Evolutionary conservation across 495 filamentous ascomycete genomes (phyloP).

Genomic region (Ascobolus immersus): DNA sequence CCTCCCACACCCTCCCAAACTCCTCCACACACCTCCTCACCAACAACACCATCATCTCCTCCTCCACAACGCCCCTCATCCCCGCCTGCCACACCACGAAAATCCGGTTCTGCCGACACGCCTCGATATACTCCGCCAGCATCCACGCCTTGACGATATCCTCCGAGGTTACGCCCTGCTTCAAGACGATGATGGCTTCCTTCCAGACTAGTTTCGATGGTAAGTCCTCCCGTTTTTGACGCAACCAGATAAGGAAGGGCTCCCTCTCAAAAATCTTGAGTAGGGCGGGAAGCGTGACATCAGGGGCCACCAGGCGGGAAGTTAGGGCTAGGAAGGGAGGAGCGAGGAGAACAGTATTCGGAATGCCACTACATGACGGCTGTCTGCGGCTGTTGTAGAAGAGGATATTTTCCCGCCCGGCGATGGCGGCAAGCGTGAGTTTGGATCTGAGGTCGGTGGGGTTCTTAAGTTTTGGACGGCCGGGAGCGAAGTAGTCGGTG

Average conservation of each 20-base stretch:
- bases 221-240: slow-evolving; percentile 13
- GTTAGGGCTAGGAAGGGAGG: no score
- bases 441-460: no score
- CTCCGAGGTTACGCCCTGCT: slow-evolving; percentile 25
- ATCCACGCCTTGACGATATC: slow-evolving; percentile 45
- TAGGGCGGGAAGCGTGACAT: slow-evolving; percentile 19
- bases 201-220: slow-evolving; percentile 25
- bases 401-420: slow-evolving; percentile 41
- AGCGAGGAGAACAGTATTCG: slow-evolving; percentile 19
- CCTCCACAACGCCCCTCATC: no score
- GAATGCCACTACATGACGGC: slow-evolving; percentile 24
- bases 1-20: no score
- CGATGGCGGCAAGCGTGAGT: slow-evolving; percentile 38
- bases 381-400: slow-evolving; percentile 30
- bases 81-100: no score
- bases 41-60: no score
- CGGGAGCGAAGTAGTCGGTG: slow-evolving; percentile 30
- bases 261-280: no score
- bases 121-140: no score
- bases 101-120: no score
- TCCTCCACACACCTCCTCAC: no score
- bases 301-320: slow-evolving; percentile 14
- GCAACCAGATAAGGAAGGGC: no score
- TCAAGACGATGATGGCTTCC: slow-evolving; percentile 37
- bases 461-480: no score